Evolutionary conservation across 2,329 filamentous ascomycete genomes (phyloP), one percentile per base, ranked within the genome.

Genomic region (Paecilomyces fulvus): DNA sequence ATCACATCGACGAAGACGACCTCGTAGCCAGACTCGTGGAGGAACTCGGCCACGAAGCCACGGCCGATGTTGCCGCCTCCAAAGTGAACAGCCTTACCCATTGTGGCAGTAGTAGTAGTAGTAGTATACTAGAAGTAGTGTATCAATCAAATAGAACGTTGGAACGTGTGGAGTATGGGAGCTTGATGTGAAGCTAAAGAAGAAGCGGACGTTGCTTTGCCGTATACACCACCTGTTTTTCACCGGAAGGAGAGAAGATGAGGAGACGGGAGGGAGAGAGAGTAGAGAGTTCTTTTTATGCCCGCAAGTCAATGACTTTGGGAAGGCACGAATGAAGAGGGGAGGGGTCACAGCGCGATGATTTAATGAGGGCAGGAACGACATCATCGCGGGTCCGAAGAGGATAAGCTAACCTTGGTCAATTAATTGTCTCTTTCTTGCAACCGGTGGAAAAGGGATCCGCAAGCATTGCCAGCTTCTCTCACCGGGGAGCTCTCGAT

Each of bases 1-100:
- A 91, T 86, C 63, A 99, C 92, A 80, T 99, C 94, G 65, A 95
- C 87, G 70, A 99, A 97, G 78, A 97, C 81, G 67, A 99, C 92
- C 70, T 96, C 90, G 73, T 92, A 99, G 71, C 90, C 92, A 11
- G 92, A 94, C 75, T 95, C 88, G 80, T 96, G 90, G 46, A 97
- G 84, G 78, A 96, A 94, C 76, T 90, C 90, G 67, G 88, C 90
- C 55, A 94, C 89, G 65, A 94, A 94, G 73, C 90, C 88, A 73
- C 88, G 87, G 74, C 87, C 89, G 70, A 94, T 92, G 75, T 92
- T 92, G 70, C 89, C 89, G 67, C 88, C 88, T 64, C 89, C 89
- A 66, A 94, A 92, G 77, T 92, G 89, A 71, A 92, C 83, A 64
- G 89, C 89, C 72, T 84, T 85, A 61, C 64, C 67, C 73, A 76